A percentile compares a stretch with the other conserved stretches of the same genome.
phyloP scores from a whole-genome alignment of 257 asterid genomes.

The Solanum habrochaites region DNA sequence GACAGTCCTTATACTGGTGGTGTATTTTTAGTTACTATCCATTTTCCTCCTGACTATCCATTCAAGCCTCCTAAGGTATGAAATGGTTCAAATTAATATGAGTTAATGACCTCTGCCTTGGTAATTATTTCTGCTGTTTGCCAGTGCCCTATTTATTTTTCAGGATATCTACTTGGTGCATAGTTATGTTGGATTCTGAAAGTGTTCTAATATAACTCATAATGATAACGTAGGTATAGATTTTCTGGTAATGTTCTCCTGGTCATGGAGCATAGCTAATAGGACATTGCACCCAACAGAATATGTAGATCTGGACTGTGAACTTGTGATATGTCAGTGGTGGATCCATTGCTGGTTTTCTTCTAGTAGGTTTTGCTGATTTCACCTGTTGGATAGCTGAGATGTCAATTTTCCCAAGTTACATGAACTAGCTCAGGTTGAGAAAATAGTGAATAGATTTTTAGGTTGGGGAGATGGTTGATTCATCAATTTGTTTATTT shows the following conservation, averaged over 20 bases:
- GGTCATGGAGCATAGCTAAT: neutral
- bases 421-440: neutral
- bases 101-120: neutral
- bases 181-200: neutral
- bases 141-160: neutral
- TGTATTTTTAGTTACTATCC: constrained; percentile 58
- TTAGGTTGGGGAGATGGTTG: neutral
- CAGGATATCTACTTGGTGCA: neutral
- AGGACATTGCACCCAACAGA: neutral
- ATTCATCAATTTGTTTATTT: neutral
- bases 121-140: neutral
- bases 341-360: neutral
- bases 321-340: neutral
- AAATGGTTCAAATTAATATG: neutral
- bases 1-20: constrained; percentile 80
- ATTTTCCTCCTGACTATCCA: constrained; percentile 74
- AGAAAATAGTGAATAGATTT: neutral
- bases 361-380: neutral
- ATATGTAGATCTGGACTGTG: neutral
- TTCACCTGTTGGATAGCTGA: neutral
- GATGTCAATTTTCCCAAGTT: neutral
- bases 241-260: neutral
- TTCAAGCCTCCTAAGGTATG: constrained; percentile 71
- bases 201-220: neutral
- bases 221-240: neutral